Evolutionary conservation across 179 eudicot species (phyloP), one percentile per base, ranked within the genome.

Genomic region (Heliamphora pulchella): DNA sequence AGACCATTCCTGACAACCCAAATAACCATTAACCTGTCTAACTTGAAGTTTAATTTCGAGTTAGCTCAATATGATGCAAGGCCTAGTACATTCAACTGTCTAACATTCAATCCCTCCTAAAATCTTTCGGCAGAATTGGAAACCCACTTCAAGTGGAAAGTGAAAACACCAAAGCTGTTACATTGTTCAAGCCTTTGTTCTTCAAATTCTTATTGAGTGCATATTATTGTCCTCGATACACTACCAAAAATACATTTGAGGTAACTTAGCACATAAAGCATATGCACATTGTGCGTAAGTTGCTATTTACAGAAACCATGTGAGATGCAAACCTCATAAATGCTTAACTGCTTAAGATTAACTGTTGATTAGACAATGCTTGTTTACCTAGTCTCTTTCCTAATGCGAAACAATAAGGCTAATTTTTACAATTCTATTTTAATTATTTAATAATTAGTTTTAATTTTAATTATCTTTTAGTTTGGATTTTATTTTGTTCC

Each of bases 1-100:
- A 54, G 9, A 74, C 43, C 13, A 15, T 75, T 75, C 51, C 53
- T 51, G 77, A 74, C 65, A 22, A 55, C 65, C 65, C 48, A 14
- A 31, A 17, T 14, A 18, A 14, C 47, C 2, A 17, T 74, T 57
- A 10, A 44, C 54, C 17, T 17, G 31, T 71, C 5, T 46, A 47
- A 5, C 9, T 71, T 48, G 17, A 46, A 65, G 46, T 65, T 39
- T 0, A 4, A 1, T 22, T 22, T 22, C 8, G 13, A 9, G 66
- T 65, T 3, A 17, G 17, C 1, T 11, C 10, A 9, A n/a, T 31
- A 10, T 50, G 20, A 51, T 51, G 39, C 61, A 13, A 4, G 15
- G 14, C 44, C 9, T 8, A 53, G 22, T 0, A 44, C 61, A 72
- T 71, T 71, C 57, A n/a, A 8, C 5, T 71, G 20, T 71, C 2